Percentiles rank a stretch among this genome's conserved stretches.
These are phyloP conservation scores for Terana coerulea DNA, from an alignment of 768 basidiomycete genomes.

Conservation along the genomic window DNA sequence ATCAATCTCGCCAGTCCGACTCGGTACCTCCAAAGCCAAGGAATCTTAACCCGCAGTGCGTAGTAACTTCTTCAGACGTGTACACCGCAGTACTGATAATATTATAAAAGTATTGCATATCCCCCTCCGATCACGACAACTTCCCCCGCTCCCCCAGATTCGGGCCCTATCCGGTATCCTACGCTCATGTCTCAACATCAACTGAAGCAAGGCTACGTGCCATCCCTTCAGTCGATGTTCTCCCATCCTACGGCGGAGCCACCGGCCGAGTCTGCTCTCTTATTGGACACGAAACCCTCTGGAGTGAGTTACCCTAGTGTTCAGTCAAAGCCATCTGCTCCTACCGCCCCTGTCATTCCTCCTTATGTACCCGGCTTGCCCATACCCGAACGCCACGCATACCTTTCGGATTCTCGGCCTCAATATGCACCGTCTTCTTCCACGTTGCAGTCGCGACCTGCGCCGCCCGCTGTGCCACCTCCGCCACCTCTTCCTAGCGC, in stretches of 20 bases:
- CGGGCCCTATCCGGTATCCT: slow-evolving; percentile 53
- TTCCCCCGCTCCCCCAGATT: slow-evolving; percentile 55
- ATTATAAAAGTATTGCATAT: slow-evolving; percentile 31
- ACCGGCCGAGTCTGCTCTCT: slow-evolving; percentile 38
- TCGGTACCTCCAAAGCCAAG: slow-evolving; percentile 19
- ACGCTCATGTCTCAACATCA: slow-evolving; percentile 79
- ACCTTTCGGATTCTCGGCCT: slow-evolving; percentile 16
- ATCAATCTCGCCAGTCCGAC: slow-evolving; percentile 16
- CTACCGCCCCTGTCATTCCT: slow-evolving; percentile 19
- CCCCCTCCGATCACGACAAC: slow-evolving; percentile 68
- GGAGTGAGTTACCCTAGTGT: slow-evolving; percentile 22
- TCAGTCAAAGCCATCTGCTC: slow-evolving; percentile 32
- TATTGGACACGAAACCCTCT: slow-evolving; percentile 35
- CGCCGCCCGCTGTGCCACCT: slow-evolving; percentile 25
- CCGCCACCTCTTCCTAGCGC: slow-evolving; percentile 27
- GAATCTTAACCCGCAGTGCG: slow-evolving; percentile 13
- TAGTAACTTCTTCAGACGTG: not conserved
- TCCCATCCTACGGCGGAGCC: slow-evolving; percentile 30
- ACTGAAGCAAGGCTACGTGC: slow-evolving; percentile 71
- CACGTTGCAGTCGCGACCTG: slow-evolving; percentile 19
- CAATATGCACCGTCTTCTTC: slow-evolving; percentile 20
- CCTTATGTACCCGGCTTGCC: slow-evolving; percentile 18
- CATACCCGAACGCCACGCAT: slow-evolving; percentile 13
- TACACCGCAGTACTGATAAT: not conserved
- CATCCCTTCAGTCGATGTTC: slow-evolving; percentile 78